Base-by-base conservation (phyloP, 2,329 filamentous ascomycete species). In the Cercospora brassicicola region DNA sequence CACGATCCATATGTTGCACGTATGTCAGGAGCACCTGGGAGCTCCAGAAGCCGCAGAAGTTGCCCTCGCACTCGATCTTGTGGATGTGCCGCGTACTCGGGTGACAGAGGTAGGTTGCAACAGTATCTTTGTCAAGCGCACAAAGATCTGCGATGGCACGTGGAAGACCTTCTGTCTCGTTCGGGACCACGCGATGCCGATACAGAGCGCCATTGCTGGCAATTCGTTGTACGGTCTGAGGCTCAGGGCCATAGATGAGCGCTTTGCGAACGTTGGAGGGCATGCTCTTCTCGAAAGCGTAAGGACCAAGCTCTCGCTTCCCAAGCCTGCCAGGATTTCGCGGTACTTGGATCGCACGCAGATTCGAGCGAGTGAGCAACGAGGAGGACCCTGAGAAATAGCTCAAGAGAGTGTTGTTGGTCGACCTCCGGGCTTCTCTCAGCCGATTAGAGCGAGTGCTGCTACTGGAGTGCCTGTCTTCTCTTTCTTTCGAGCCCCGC, bases 41-140 rank as follows among this genome's bases (percentile, higher is more conserved):
- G 76, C 96, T 98, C 48, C 94, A 87, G 78, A 97, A 98, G 3
- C 94, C 94, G 77, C 94, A 98, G 78, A 98, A 98, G 5, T 93
- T 91, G 23, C 93, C 93, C 81, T 97, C 94, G 68, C 83, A 85
- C n/a, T 85, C 86, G 62, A 96, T 84, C 75, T 96, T 96, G 62
- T 91, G 92, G 28, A 98, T 85, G 75, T 97, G 94, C 59, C 89
- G 85, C 0, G 93, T 90, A 59, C 84, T 84, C 0, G 90, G 86
- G 74, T 93, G 89, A 78, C 94, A 97, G 36, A 97, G 83, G 74
- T 93, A 97, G 5, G 92, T 91, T 71, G 87, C 87, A 63, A 87
- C 83, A 1, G 92, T 91, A 4, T 82, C 81, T 7, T 80, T 76
- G 73, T 91, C 92, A 65, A 90, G 84, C 48, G 89, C 84, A 53